Conservation (phyloP, 139 green algal genomes). For the Diplosphaera chodatii region DNA sequence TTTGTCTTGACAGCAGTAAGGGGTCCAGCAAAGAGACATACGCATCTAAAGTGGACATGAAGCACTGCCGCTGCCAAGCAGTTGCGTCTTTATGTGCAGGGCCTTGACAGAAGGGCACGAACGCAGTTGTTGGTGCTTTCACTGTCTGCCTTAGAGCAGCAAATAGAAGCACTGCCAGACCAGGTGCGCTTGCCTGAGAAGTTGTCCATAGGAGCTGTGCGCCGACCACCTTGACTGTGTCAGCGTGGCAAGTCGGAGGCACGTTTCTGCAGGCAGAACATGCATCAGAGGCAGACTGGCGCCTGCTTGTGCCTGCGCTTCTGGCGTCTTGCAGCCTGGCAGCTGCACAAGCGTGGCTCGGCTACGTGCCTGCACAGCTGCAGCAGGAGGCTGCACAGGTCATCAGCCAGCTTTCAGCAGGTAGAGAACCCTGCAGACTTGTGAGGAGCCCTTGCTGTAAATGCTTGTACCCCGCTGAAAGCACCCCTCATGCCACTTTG, state of each 20-base stretch:
- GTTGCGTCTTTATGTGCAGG: too few species aligned
- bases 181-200: neutral
- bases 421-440: too few species aligned
- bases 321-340: slow-evolving; percentile 16
- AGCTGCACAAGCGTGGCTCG: slow-evolving; percentile 20
- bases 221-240: too few species aligned
- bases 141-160: slow-evolving; percentile 19
- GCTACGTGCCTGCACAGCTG: slow-evolving; percentile 18
- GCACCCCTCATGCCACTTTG: too few species aligned
- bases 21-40: too few species aligned
- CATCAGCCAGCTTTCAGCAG: neutral
- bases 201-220: too few species aligned
- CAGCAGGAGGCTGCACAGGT: slow-evolving; percentile 3
- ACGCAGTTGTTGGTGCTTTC: slow-evolving; percentile 20
- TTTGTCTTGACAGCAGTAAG: too few species aligned
- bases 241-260: too few species aligned
- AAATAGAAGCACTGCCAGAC: slow-evolving; percentile 7
- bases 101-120: slow-evolving; percentile 12
- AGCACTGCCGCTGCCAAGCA: too few species aligned
- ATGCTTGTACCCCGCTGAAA: too few species aligned
- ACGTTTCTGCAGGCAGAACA: neutral
- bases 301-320: slow-evolving; percentile 5
- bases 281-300: slow-evolving; percentile 14
- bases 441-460: too few species aligned
- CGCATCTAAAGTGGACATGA: too few species aligned